Percentiles rank a stretch among this genome's conserved stretches.
phyloP scores from a whole-genome alignment of 2,329 filamentous ascomycete genomes.

The Boeremia exigua region DNA sequence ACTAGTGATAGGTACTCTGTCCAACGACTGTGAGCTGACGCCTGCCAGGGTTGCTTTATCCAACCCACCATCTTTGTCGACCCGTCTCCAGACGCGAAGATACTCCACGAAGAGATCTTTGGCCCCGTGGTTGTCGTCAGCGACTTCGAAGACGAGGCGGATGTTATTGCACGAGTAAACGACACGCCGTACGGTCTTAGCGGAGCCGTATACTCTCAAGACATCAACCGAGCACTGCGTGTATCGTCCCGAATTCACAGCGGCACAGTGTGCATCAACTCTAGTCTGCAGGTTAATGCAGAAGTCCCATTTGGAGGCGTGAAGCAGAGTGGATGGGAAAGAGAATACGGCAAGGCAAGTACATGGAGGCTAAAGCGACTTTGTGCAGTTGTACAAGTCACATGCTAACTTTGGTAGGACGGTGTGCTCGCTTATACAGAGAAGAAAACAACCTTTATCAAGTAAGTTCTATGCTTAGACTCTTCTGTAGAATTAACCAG shows the following conservation, averaged over 20 bases:
- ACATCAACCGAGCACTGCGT: slow-evolving; percentile 44
- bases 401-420: neutral
- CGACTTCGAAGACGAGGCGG: slow-evolving; percentile 48
- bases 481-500: too few relatives aligned
- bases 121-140: slow-evolving; percentile 44
- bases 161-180: slow-evolving; percentile 46
- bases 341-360: slow-evolving; percentile 51
- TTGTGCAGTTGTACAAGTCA: too few relatives aligned
- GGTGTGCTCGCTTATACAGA: neutral
- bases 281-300: slow-evolving; percentile 16
- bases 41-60: neutral
- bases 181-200: slow-evolving; percentile 48
- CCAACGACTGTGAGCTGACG: neutral
- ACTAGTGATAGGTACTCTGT: neutral
- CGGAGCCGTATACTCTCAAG: slow-evolving; percentile 48
- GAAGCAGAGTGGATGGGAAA: slow-evolving; percentile 51
- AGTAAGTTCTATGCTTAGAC: too few relatives aligned
- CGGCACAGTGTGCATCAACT: slow-evolving; percentile 44
- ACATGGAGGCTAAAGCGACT: too few relatives aligned
- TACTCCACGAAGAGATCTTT: slow-evolving; percentile 48
- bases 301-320: neutral
- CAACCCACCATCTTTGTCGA: slow-evolving; percentile 37
- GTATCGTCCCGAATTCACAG: slow-evolving; percentile 42
- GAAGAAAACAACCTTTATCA: neutral
- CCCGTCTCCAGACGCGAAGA: slow-evolving; percentile 38